Conservation (phyloP, 2,329 filamentous ascomycete species). For the Hirsutella minnesotensis region DNA sequence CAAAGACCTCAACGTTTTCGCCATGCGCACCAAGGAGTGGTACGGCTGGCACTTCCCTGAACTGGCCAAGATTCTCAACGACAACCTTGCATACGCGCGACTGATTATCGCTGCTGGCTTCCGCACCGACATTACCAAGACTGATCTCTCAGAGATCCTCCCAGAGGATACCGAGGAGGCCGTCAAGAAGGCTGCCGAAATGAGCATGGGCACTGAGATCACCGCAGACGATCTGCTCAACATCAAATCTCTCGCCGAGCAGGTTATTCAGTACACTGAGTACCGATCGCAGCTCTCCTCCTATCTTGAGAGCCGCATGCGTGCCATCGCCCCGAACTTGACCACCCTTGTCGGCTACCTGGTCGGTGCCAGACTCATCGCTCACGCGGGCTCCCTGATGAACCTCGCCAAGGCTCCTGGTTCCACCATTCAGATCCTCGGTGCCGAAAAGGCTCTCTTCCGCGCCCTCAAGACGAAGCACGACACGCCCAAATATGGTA, state of each 20-base stretch:
- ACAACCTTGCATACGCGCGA: constrained; percentile 88
- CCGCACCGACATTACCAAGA: constrained; percentile 64
- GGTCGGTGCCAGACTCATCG: constrained; percentile 87
- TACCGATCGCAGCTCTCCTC: constrained; percentile 79
- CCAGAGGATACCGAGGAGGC: constrained; percentile 90
- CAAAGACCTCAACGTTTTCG: constrained; percentile 97
- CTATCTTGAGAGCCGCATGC: constrained; percentile 89
- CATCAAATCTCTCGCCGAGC: constrained; percentile 82
- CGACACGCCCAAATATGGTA: constrained; percentile 95
- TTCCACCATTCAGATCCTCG: constrained; percentile 94
- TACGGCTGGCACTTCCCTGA: constrained; percentile 99
- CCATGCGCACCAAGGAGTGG: constrained; percentile 99
- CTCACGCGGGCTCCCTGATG: constrained; percentile 87
- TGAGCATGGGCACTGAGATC: constrained; percentile 98
- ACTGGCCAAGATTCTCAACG: constrained; percentile 91
- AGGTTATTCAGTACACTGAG: constrained; percentile 85
- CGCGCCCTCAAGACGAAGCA: constrained; percentile 98
- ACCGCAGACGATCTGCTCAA: constrained; percentile 85
- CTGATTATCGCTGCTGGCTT: constrained; percentile 85
- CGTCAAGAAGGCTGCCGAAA: constrained; percentile 88
- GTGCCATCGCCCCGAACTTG: constrained; percentile 90
- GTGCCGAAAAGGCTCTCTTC: constrained; percentile 98
- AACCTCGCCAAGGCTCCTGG: constrained; percentile 90
- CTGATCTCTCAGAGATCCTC: constrained; percentile 79
- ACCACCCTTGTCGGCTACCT: constrained; percentile 87